These are phyloP conservation scores for Chrysanthemum seticuspe DNA, from an alignment of 129 eudicot species.

Conservation along the genomic window DNA sequence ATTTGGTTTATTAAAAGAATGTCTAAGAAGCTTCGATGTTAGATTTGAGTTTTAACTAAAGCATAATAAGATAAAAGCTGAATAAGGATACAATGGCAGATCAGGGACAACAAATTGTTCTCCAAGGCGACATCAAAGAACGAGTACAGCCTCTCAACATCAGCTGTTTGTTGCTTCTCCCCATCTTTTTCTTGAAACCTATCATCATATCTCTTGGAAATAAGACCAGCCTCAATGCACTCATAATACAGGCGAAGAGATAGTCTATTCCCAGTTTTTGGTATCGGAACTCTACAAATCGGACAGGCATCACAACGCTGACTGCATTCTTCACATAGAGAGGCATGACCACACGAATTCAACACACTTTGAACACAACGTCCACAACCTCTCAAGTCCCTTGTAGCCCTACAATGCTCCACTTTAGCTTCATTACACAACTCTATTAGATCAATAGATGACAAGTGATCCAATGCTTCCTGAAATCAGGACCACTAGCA, in stretches of 20 bases:
- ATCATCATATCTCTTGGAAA: slow-evolving; percentile 78
- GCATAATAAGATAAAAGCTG: background rate
- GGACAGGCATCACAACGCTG: slow-evolving; percentile 95
- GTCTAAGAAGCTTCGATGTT: background rate
- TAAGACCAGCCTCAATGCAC: slow-evolving; percentile 93
- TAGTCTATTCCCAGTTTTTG: slow-evolving; percentile 56
- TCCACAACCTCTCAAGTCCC: slow-evolving; percentile 96
- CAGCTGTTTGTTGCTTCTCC: slow-evolving; percentile 58
- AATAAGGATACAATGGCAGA: slow-evolving; percentile 93
- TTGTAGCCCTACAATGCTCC: slow-evolving; percentile 92
- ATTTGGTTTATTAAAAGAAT: background rate
- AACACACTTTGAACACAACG: slow-evolving; percentile 76
- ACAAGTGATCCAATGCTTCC: slow-evolving; percentile 82
- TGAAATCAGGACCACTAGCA: slow-evolving; percentile 32
- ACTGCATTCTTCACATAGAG: slow-evolving; percentile 91
- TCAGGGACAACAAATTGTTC: slow-evolving; percentile 78
- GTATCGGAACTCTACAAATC: slow-evolving; percentile 65
- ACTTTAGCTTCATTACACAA: slow-evolving; percentile 91
- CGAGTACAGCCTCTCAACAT: slow-evolving; percentile 76
- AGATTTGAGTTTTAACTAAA: slow-evolving; percentile 3
- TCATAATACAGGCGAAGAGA: slow-evolving; percentile 90
- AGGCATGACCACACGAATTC: slow-evolving; percentile 86
- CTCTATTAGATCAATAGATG: slow-evolving; percentile 78
- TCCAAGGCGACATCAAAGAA: slow-evolving; percentile 92
- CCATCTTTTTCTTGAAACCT: slow-evolving; percentile 70